Evolutionary conservation across 2,329 filamentous ascomycete species (phyloP).

Genomic region (Bipolaris bicolor): DNA sequence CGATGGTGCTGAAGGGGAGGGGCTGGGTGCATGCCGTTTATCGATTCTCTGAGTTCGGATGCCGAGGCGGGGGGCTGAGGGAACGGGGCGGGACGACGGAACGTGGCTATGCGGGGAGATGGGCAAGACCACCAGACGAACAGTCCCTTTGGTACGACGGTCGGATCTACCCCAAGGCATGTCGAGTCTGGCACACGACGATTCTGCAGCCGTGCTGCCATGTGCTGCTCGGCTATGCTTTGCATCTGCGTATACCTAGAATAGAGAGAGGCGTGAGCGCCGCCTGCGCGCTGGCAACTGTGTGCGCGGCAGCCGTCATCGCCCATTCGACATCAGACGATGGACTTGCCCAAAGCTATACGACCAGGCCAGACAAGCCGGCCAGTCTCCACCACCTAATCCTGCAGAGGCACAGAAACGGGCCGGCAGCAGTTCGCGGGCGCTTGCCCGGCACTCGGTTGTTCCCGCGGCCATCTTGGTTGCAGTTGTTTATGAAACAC

Average conservation of each 20-base stretch:
- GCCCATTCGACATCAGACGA: conserved; percentile 5
- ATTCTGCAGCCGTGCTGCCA: conserved; percentile 6
- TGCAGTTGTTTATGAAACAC: conserved; percentile 22
- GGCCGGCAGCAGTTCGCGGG: conserved; percentile 23
- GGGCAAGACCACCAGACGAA: conserved; percentile 15
- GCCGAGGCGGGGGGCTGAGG: conserved; percentile 29
- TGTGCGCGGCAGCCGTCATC: conserved; percentile 12
- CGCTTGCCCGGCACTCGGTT: conserved; percentile 27
- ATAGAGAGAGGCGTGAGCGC: conserved; percentile 18
- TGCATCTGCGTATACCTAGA: conserved; percentile 21
- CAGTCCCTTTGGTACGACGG: conserved; percentile 16
- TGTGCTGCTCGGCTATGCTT: conserved; percentile 19
- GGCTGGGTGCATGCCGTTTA: conserved; percentile 23
- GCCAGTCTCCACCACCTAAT: conserved; percentile 2
- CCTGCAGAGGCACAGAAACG: conserved; percentile 15
- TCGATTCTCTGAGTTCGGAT: conserved; percentile 25
- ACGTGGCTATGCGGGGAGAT: conserved; percentile 22
- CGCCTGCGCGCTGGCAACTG: conserved; percentile 5
- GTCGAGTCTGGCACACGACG: conserved; percentile 5
- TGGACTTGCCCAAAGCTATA: conserved; percentile 3
- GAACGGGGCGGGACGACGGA: conserved; percentile 20
- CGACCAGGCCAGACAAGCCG: neutral
- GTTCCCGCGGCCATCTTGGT: conserved; percentile 21
- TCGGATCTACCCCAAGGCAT: neutral
- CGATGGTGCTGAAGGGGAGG: conserved; percentile 5